Conservation (phyloP, 371 early-diverging fungal species). For the Sporodiniella umbellata region DNA sequence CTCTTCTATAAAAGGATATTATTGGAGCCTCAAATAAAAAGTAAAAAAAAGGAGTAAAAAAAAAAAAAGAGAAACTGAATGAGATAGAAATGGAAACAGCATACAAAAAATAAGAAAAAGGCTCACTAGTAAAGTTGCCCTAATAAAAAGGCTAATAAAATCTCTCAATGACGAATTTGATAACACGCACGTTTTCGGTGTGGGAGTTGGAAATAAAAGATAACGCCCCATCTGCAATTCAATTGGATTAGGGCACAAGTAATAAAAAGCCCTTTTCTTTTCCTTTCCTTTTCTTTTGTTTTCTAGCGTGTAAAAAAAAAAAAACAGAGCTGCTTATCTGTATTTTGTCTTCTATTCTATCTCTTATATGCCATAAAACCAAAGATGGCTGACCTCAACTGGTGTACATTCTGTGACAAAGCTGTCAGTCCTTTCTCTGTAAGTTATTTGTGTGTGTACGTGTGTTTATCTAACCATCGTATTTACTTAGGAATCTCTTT, state of each 20-base stretch:
- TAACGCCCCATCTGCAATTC: background rate
- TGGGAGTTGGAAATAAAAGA: background rate
- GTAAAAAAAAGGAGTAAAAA: background rate
- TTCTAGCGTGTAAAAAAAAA: too few relatives aligned
- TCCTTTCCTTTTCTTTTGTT: background rate
- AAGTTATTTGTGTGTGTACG: too few relatives aligned
- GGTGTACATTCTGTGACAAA: constrained; percentile 43
- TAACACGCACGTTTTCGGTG: constrained; percentile 1
- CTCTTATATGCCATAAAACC: background rate
- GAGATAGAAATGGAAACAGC: too few relatives aligned
- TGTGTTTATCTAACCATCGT: background rate
- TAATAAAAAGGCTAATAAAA: background rate
- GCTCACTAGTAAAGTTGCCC: too few relatives aligned
- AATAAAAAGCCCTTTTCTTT: background rate
- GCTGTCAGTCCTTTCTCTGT: constrained; percentile 37
- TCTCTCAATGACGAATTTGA: constrained; percentile 4
- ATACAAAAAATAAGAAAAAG: too few relatives aligned
- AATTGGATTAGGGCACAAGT: background rate
- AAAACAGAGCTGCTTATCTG: too few relatives aligned
- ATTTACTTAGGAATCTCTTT: constrained; percentile 29
- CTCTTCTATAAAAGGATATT: too few relatives aligned
- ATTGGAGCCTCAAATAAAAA: background rate
- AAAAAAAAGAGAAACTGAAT: background rate
- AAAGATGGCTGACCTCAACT: constrained; percentile 29
- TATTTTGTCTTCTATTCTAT: background rate